Conservation (phyloP, 2,329 filamentous ascomycete species). For the Beauveria asiatica region DNA sequence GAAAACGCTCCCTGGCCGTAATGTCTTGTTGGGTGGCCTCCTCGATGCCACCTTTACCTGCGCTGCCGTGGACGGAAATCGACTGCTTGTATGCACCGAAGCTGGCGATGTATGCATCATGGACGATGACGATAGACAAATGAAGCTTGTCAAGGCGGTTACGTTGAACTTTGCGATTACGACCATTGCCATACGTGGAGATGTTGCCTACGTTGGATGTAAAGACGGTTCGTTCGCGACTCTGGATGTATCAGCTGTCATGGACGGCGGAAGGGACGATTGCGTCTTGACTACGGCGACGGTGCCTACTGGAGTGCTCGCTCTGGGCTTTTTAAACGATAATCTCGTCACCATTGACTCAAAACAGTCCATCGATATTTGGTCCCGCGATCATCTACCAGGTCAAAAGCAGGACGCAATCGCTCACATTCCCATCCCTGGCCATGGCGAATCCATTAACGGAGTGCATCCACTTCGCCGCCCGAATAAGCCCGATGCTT, state of each 20-base stretch:
- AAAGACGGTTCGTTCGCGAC: conserved; percentile 51
- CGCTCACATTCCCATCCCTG: conserved; percentile 49
- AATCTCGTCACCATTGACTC: conserved; percentile 69
- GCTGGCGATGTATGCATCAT: conserved; percentile 82
- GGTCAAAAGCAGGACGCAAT: conserved; percentile 28
- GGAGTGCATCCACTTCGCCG: conserved; percentile 61
- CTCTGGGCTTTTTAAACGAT: conserved; percentile 59
- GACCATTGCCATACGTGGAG: conserved; percentile 54
- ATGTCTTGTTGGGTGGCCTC: conserved; percentile 73
- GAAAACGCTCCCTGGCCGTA: conserved; percentile 73
- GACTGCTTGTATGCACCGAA: conserved; percentile 78
- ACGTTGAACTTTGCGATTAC: conserved; percentile 59
- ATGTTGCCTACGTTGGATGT: conserved; percentile 59
- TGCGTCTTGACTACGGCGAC: conserved; percentile 32
- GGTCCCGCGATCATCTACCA: conserved; percentile 38
- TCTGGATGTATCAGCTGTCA: conserved; percentile 41
- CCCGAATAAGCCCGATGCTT: conserved; percentile 53
- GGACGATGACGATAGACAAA: conserved; percentile 65
- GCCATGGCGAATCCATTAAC: conserved; percentile 56
- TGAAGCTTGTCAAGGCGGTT: conserved; percentile 59
- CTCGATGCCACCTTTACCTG: conserved; percentile 80
- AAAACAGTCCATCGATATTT: conserved; percentile 65
- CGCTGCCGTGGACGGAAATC: conserved; percentile 62
- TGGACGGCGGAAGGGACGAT: conserved; percentile 29
- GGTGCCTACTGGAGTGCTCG: conserved; percentile 43